A percentile compares a stretch with the other conserved stretches of the same genome.
Evolutionary conservation across 139 green algal species (phyloP).

Genomic region (Picochlorum sp.): DNA sequence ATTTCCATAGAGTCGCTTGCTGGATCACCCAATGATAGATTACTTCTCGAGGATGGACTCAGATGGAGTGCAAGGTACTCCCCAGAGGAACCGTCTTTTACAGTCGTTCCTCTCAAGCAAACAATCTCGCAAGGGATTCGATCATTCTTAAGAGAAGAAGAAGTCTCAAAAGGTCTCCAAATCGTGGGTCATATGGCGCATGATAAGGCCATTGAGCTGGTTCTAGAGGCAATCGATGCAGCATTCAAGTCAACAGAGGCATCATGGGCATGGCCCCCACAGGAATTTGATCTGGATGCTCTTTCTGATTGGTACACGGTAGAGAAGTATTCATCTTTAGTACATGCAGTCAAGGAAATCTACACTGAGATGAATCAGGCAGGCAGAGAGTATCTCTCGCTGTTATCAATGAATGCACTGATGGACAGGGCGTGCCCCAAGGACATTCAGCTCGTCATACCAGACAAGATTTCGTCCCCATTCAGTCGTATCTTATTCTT

Average conservation of each 20-base stretch:
- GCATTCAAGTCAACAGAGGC: not conserved
- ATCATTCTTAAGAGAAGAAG: conserved; percentile 1
- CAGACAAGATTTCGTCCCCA: too few species aligned
- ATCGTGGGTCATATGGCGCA: not conserved
- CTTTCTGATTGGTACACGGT: too few species aligned
- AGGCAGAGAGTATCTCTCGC: too few species aligned
- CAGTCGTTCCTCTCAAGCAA: not conserved
- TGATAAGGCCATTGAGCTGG: not conserved
- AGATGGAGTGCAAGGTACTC: not conserved
- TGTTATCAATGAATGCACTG: too few species aligned
- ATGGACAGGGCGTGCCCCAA: too few species aligned
- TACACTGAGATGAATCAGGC: too few species aligned
- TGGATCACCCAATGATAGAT: not conserved
- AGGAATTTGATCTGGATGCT: not conserved
- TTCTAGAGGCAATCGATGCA: not conserved
- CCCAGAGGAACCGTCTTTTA: not conserved
- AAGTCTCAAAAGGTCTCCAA: not conserved
- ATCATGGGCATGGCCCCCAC: not conserved
- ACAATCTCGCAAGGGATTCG: not conserved
- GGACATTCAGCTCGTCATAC: too few species aligned
- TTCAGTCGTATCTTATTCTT: too few species aligned
- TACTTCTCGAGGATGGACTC: not conserved
- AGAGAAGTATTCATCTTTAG: too few species aligned
- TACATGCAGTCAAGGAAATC: too few species aligned
- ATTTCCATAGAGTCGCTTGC: not conserved